Evolutionary conservation across 2,329 filamentous ascomycete species (phyloP), one percentile per base, ranked within the genome.

Genomic region (Colletotrichum liaoningense): DNA sequence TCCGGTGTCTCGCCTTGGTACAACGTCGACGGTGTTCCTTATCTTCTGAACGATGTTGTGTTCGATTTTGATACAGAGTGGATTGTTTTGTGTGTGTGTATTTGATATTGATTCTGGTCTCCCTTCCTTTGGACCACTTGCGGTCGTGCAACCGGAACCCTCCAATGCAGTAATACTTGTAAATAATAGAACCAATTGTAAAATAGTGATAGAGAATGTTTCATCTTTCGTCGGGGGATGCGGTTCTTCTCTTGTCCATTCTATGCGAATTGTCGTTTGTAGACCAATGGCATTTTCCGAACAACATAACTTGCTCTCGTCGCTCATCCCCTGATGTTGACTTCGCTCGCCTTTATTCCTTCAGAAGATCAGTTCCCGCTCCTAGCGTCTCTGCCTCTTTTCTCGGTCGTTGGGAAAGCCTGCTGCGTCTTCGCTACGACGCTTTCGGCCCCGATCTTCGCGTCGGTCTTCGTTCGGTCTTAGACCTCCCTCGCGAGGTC

Each of bases 361-460:
- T 38, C 35, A 35, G 5, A 14, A 38, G 33, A 12, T 9, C 19
- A n/a, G 42, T n/a, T 4, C 16, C 19, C 35, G 38, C 22, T 80
- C 80, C 79, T 84, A 89, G 77, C 86, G 85, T 80, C 89, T 85
- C 75, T 82, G 84, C 79, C 89, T 84, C 84, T 91, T 91, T 74
- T 90, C 88, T 71, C 86, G 83, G 52, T 89, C 87, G 77, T 79
- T 84, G 19, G 79, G 76, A 74, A 81, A 72, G 24, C 76, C 83
- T n/a, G 79, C 77, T 24, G 84, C 85, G 64, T 89, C 88, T 73
- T 89, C 88, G 75, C 87, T 89, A 77, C 83, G 83, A 49, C 85
- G 83, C 78, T 87, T 87, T 74, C 83, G 79, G 38, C 80, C 78
- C 4, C 80, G 80, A 52, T 86, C 83, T 30, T 85, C 83, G 11